Evolutionary conservation across 805 yeast species (phyloP).

Genomic region (Monosporozyma aerobia): DNA sequence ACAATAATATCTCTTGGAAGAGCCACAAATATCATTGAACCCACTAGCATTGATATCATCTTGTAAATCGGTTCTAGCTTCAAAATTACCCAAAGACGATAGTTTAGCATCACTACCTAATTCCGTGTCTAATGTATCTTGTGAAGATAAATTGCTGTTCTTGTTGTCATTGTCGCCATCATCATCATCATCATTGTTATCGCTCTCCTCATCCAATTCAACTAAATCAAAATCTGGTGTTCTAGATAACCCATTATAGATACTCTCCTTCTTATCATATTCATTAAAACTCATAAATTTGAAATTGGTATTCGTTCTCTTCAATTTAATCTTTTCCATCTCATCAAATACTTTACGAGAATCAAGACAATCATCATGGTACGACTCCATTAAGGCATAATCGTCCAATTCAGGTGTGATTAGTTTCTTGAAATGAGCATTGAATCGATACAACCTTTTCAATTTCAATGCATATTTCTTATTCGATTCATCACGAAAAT

Average conservation of each 20-base stretch:
- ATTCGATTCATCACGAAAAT: constrained; percentile 25
- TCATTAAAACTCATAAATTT: constrained; percentile 9
- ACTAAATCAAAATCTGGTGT: background rate
- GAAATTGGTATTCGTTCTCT: constrained; percentile 5
- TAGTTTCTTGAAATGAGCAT: constrained; percentile 17
- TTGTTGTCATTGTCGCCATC: background rate
- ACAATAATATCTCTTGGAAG: constrained; percentile 42
- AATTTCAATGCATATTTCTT: constrained; percentile 26
- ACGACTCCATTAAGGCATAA: background rate
- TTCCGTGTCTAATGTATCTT: constrained; percentile 3
- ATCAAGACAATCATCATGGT: background rate
- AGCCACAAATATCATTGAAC: background rate
- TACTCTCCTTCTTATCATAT: background rate
- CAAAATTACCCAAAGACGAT: constrained; percentile 1
- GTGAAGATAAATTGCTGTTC: background rate
- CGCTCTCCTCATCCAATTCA: background rate
- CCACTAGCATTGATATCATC: constrained; percentile 1
- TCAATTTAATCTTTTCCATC: constrained; percentile 1
- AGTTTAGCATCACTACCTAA: constrained; percentile 2
- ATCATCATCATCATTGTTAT: background rate
- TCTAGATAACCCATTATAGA: background rate
- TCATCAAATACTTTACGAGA: constrained; percentile 2
- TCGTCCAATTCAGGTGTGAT: constrained; percentile 13
- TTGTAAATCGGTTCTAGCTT: constrained; percentile 1
- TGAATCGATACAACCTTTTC: constrained; percentile 23